phyloP scores from a whole-genome alignment of 1,284 basidiomycete species.

The Trichosporon inkin region DNA sequence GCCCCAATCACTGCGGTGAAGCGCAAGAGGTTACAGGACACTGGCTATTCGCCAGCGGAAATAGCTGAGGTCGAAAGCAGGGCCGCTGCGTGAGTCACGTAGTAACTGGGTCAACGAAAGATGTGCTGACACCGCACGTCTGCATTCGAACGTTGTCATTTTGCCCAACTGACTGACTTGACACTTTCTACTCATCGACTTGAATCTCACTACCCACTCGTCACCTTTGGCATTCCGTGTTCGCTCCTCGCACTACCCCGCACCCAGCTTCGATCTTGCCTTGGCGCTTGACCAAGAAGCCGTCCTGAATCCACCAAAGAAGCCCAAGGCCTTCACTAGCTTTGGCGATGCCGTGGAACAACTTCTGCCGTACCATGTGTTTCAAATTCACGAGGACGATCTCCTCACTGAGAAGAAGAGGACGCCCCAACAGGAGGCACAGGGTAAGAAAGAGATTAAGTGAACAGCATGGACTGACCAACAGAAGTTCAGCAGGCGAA shows the following conservation, averaged over 20 bases:
- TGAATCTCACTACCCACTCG: neutral
- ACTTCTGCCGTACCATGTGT: slow-evolving; percentile 45
- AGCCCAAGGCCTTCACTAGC: slow-evolving; percentile 28
- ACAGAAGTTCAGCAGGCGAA: slow-evolving; percentile 7
- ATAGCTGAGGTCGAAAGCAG: slow-evolving; percentile 17
- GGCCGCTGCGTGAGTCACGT: slow-evolving; percentile 16
- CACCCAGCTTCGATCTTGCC: slow-evolving; percentile 33
- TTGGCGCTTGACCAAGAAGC: slow-evolving; percentile 37
- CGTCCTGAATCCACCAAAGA: slow-evolving; percentile 30
- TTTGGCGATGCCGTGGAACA: slow-evolving; percentile 38
- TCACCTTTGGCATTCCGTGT: neutral
- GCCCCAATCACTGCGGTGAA: slow-evolving; percentile 1
- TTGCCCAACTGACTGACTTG: neutral
- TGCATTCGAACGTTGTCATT: neutral
- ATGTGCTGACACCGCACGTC: slow-evolving; percentile 6
- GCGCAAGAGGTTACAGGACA: slow-evolving; percentile 17
- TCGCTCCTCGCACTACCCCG: neutral
- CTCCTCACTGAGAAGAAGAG: slow-evolving; percentile 19
- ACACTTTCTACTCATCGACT: neutral
- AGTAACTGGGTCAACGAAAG: neutral
- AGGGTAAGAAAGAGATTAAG: slow-evolving; percentile 11
- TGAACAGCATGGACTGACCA: neutral
- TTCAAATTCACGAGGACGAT: slow-evolving; percentile 44
- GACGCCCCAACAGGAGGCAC: slow-evolving; percentile 11
- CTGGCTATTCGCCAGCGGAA: slow-evolving; percentile 13